These are phyloP conservation scores for Cercis canadensis DNA, from an alignment of 306 rosid genomes.

Conservation along the genomic window DNA sequence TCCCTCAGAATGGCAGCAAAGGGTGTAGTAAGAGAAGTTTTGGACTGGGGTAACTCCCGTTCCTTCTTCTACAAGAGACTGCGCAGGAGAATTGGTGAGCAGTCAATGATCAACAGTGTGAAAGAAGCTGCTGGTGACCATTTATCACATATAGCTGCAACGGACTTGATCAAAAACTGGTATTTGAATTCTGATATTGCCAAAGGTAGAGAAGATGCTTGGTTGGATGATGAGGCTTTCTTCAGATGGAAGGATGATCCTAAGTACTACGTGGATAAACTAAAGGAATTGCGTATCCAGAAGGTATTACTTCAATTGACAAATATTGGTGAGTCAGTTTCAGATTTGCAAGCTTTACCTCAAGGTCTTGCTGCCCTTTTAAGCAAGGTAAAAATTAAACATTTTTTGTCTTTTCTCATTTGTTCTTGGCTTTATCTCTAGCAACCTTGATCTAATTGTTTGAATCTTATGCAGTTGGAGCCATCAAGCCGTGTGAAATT, in stretches of 20 bases:
- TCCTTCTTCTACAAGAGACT: conserved; percentile 80
- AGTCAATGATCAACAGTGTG: conserved; percentile 69
- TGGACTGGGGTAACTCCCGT: conserved; percentile 83
- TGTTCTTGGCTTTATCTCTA: conserved; percentile 26
- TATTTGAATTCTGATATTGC: conserved; percentile 64
- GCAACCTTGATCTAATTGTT: conserved; percentile 36
- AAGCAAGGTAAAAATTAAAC: conserved; percentile 74
- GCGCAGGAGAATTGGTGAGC: conserved; percentile 81
- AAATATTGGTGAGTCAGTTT: conserved; percentile 66
- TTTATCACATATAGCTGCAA: conserved; percentile 68
- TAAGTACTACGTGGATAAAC: conserved; percentile 67
- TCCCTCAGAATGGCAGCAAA: conserved; percentile 96
- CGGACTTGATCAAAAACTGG: conserved; percentile 72
- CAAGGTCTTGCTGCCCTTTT: conserved; percentile 91
- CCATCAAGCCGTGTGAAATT: conserved; percentile 62
- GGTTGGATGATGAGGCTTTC: conserved; percentile 85
- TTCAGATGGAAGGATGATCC: conserved; percentile 80
- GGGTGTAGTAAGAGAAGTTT: conserved; percentile 84
- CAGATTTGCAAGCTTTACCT: conserved; percentile 89
- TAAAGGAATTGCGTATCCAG: conserved; percentile 84
- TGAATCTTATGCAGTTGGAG: conserved; percentile 70
- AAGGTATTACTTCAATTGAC: conserved; percentile 79
- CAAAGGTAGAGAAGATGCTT: conserved; percentile 58
- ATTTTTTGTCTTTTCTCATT: background rate
- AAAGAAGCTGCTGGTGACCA: conserved; percentile 87